phyloP scores from a whole-genome alignment of 306 rosid genomes.

The Ormosia emarginata region DNA sequence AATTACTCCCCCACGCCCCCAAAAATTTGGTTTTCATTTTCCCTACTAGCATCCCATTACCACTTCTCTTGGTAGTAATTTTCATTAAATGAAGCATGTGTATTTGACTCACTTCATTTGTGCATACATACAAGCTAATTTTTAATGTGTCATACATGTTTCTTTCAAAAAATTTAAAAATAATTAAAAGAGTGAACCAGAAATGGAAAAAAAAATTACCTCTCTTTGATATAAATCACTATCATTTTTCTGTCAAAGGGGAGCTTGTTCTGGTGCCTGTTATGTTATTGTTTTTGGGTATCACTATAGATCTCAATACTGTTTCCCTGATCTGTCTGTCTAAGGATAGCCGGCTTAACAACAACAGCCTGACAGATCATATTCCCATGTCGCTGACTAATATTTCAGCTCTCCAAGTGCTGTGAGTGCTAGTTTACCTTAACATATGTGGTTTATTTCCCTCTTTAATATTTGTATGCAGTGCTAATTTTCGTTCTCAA shows the following conservation, averaged over 20 bases:
- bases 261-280: neutral
- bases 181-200: neutral
- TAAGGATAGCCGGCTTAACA: constrained; percentile 96
- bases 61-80: neutral
- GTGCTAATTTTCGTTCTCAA: neutral
- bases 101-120: neutral
- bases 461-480: constrained; percentile 4
- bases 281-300: neutral
- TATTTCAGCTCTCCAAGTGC: constrained; percentile 88
- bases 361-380: constrained; percentile 86
- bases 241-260: neutral
- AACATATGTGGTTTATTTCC: neutral
- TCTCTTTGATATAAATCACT: neutral
- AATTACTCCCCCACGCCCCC: neutral
- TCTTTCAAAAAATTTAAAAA: neutral
- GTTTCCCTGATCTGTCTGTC: constrained; percentile 38
- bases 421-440: constrained; percentile 61
- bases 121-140: neutral
- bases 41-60: neutral
- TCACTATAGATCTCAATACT: constrained; percentile 33
- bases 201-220: neutral
- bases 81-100: neutral
- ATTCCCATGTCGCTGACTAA: constrained; percentile 96
- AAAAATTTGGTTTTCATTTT: neutral
- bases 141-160: neutral